phyloP scores from a whole-genome alignment of 176 grass and related monocot genomes.

The Rhipidocladum racemiflorum region DNA sequence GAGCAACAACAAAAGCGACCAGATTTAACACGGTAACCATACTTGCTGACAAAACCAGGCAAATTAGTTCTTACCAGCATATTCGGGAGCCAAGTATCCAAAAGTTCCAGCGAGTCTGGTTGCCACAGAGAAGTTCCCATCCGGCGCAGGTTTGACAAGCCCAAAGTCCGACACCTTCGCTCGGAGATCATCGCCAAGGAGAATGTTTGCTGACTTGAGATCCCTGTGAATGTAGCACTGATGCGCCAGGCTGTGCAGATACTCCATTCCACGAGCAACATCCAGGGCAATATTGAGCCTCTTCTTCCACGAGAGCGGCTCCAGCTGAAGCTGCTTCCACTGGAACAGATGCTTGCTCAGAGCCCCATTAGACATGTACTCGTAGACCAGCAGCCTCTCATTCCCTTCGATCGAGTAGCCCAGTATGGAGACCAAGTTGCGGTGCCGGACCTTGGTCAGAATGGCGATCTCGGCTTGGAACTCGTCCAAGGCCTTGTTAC shows the following conservation, averaged over 20 bases:
- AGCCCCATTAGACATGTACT: conserved; percentile 90
- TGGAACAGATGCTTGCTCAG: conserved; percentile 87
- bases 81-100: conserved; percentile 96
- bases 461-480: conserved; percentile 91
- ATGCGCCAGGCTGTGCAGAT: conserved; percentile 81
- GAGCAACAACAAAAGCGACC: not conserved
- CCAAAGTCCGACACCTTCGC: conserved; percentile 96
- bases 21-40: not conserved
- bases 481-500: conserved; percentile 88
- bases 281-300: conserved; percentile 94
- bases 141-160: conserved; percentile 75
- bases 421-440: conserved; percentile 89
- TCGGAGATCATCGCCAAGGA: conserved; percentile 77
- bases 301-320: conserved; percentile 91
- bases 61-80: conserved; percentile 64
- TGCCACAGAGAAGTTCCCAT: conserved; percentile 87
- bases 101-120: conserved; percentile 95
- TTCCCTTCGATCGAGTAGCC: conserved; percentile 69
- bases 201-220: conserved; percentile 92
- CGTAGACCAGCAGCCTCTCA: conserved; percentile 94
- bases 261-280: conserved; percentile 91
- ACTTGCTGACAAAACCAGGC: not conserved
- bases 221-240: conserved; percentile 96
- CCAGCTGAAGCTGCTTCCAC: conserved; percentile 59
- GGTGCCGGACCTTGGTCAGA: conserved; percentile 89